Conservation (phyloP, 768 basidiomycete genomes). For the Naganishia randhawae region DNA sequence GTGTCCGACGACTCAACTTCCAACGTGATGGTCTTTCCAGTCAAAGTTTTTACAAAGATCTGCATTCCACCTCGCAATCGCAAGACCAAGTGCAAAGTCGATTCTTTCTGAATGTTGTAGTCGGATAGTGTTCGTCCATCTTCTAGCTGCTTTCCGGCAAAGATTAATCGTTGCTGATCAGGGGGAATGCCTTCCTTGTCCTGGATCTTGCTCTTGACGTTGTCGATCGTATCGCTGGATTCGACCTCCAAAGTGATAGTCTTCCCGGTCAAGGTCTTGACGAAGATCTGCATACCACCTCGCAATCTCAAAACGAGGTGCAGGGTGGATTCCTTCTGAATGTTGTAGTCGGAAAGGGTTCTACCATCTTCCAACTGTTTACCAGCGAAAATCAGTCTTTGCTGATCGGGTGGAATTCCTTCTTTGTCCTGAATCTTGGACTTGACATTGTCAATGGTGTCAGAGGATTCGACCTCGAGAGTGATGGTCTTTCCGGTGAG, state of each 20-base stretch:
- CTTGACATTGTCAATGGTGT: conserved; percentile 55
- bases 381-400: conserved; percentile 50
- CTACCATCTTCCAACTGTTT: conserved; percentile 51
- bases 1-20: conserved; percentile 92
- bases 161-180: conserved; percentile 85
- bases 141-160: conserved; percentile 87
- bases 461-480: no score
- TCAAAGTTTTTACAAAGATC: conserved; percentile 55
- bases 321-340: conserved; percentile 63
- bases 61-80: conserved; percentile 82
- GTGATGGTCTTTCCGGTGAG: conserved; percentile 75
- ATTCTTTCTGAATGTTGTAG: conserved; percentile 59
- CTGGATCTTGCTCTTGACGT: conserved; percentile 90
- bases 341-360: conserved; percentile 40
- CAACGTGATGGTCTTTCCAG: conserved; percentile 81
- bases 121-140: conserved; percentile 89
- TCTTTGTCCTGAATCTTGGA: conserved; percentile 52
- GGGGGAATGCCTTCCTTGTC: conserved; percentile 93
- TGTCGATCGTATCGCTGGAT: conserved; percentile 88
- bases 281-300: conserved; percentile 49
- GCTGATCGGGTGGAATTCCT: conserved; percentile 53
- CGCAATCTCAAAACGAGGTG: conserved; percentile 71
- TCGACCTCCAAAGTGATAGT: conserved; percentile 87
- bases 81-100: conserved; percentile 58
- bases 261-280: conserved; percentile 66